These are phyloP conservation scores for Fusarium bactridioides DNA, from an alignment of 2,329 filamentous ascomycete genomes.

Conservation along the genomic window DNA sequence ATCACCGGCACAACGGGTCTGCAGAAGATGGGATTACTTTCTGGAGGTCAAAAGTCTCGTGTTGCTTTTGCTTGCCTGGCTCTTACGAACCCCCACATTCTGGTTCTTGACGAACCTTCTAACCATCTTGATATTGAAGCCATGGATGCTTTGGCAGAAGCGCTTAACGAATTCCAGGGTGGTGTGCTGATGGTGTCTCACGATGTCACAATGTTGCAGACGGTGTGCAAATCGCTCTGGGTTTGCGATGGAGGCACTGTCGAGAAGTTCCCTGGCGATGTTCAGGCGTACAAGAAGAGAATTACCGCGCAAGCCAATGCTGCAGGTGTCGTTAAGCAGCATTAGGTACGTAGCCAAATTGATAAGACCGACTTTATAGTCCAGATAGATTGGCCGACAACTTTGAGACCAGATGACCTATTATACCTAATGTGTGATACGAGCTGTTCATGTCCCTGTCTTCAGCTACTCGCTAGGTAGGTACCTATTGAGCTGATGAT, in stretches of 20 bases:
- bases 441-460: neutral
- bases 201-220: constrained; percentile 98
- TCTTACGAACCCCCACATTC: constrained; percentile 91
- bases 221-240: constrained; percentile 93
- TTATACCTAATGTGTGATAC: neutral
- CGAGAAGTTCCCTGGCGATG: constrained; percentile 94
- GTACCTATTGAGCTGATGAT: too few species aligned
- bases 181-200: constrained; percentile 98
- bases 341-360: constrained; percentile 48
- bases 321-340: constrained; percentile 80
- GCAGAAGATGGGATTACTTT: constrained; percentile 93
- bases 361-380: neutral
- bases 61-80: constrained; percentile 98
- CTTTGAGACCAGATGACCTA: neutral
- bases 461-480: neutral
- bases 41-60: constrained; percentile 97
- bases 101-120: constrained; percentile 97
- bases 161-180: constrained; percentile 86
- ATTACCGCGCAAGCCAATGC: constrained; percentile 89
- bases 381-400: neutral
- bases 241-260: constrained; percentile 95
- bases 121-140: constrained; percentile 99
- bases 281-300: constrained; percentile 97
- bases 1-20: constrained; percentile 94
- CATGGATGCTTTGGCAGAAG: constrained; percentile 92